These are phyloP conservation scores for Candida stauntonica DNA, from an alignment of 805 yeast species.

Conservation along the genomic window DNA sequence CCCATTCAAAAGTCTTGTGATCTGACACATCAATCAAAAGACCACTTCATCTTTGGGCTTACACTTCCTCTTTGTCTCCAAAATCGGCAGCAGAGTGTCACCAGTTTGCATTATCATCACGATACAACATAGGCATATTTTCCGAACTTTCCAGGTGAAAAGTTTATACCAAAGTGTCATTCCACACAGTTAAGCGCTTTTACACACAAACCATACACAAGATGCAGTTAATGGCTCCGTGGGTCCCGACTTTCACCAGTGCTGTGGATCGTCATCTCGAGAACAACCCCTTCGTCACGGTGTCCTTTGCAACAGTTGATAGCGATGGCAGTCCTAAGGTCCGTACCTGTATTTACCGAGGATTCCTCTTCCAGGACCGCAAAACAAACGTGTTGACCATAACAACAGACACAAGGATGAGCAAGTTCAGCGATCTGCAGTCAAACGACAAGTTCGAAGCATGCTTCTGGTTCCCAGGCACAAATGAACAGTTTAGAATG, in stretches of 20 bases:
- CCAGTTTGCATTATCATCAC: too few species aligned
- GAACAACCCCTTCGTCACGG: slow-evolving; percentile 48
- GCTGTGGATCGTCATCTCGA: slow-evolving; percentile 46
- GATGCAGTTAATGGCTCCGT: slow-evolving; percentile 57
- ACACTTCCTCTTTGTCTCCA: too few species aligned
- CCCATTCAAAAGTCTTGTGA: too few species aligned
- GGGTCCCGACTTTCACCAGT: slow-evolving; percentile 65
- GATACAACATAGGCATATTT: too few species aligned
- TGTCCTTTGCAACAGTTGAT: slow-evolving; percentile 68
- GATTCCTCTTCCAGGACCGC: slow-evolving; percentile 68
- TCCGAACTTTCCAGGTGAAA: too few species aligned
- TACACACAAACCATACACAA: neutral
- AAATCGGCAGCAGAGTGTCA: too few species aligned
- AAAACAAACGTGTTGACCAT: slow-evolving; percentile 63
- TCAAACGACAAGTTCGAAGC: slow-evolving; percentile 62
- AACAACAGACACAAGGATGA: slow-evolving; percentile 68
- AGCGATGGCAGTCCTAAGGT: slow-evolving; percentile 50
- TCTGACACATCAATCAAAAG: too few species aligned
- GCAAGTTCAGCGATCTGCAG: slow-evolving; percentile 48
- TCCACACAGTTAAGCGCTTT: too few species aligned
- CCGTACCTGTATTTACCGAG: slow-evolving; percentile 68
- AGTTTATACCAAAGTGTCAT: too few species aligned
- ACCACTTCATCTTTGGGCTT: too few species aligned
- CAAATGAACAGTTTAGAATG: slow-evolving; percentile 67
- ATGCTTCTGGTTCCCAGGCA: slow-evolving; percentile 62